Evolutionary conservation across 1,284 basidiomycete species (phyloP).

Genomic region (Volvariella volvacea): DNA sequence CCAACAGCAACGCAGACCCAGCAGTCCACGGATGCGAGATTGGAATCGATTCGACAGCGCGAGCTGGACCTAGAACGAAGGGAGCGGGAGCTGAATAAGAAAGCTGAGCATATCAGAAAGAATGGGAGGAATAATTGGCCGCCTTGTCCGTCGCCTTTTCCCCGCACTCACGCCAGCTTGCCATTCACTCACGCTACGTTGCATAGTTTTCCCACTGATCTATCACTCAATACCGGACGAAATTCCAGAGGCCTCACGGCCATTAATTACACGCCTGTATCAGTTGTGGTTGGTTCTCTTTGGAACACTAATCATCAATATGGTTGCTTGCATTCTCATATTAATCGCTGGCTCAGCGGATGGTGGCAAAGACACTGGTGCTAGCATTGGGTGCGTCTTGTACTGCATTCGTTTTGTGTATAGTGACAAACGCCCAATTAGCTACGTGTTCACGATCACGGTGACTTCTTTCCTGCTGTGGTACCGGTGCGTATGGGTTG

Average conservation of each 20-base stretch:
- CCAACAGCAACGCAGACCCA: conserved; percentile 32
- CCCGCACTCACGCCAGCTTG: conserved; percentile 12
- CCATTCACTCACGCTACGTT: conserved; percentile 11
- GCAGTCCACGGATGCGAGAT: conserved; percentile 28
- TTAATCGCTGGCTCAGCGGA: conserved; percentile 71
- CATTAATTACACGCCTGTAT: conserved; percentile 80
- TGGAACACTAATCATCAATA: conserved; percentile 79
- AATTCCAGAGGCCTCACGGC: conserved; percentile 77
- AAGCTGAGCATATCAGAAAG: conserved; percentile 66
- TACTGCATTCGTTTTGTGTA: conserved; percentile 12
- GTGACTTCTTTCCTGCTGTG: conserved; percentile 83
- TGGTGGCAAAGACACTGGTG: conserved; percentile 77
- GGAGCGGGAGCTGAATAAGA: conserved; percentile 63
- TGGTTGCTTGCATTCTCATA: conserved; percentile 86
- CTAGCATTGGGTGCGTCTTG: conserved; percentile 66
- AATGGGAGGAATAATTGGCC: conserved; percentile 91
- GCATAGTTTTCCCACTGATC: conserved; percentile 84
- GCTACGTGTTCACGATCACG: conserved; percentile 81
- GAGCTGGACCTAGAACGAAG: conserved; percentile 78
- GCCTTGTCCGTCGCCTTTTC: conserved; percentile 48
- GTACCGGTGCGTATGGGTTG: conserved; percentile 61
- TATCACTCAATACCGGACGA: conserved; percentile 90
- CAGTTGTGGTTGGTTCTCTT: conserved; percentile 83
- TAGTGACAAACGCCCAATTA: conserved; percentile 20
- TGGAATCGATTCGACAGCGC: conserved; percentile 62